phyloP scores from a whole-genome alignment of 768 basidiomycete genomes.

The Suillus brevipes region DNA sequence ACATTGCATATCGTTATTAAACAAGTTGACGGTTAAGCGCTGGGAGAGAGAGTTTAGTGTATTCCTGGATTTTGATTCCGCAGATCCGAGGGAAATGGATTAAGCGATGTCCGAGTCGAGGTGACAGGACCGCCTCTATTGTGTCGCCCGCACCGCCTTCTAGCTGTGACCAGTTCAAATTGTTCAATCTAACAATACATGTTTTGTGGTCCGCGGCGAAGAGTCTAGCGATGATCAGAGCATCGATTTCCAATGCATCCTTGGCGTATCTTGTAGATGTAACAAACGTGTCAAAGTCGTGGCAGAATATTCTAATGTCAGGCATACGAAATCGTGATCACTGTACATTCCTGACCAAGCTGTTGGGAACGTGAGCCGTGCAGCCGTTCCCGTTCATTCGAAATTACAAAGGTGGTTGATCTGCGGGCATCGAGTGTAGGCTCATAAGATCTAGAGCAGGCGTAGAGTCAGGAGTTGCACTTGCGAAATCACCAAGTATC shows the following conservation, averaged over 20 bases:
- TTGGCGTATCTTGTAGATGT: neutral
- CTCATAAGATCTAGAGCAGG: slow-evolving; percentile 44
- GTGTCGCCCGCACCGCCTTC: neutral
- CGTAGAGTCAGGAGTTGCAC: slow-evolving; percentile 45
- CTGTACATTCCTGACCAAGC: no score
- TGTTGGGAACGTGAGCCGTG: slow-evolving; percentile 33
- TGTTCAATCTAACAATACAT: no score
- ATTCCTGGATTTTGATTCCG: neutral
- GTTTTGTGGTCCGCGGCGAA: neutral
- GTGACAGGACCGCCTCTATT: neutral
- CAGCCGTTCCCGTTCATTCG: slow-evolving; percentile 40
- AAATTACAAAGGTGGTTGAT: slow-evolving; percentile 44
- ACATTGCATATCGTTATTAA: no score
- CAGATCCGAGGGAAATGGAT: neutral
- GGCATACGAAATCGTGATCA: neutral
- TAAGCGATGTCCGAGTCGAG: no score
- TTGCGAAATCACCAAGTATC: slow-evolving; percentile 50
- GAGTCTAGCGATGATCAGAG: neutral
- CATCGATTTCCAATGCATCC: neutral
- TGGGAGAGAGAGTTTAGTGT: neutral
- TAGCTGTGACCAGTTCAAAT: neutral
- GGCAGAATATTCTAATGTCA: neutral
- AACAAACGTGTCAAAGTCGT: neutral
- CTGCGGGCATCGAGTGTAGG: slow-evolving; percentile 42
- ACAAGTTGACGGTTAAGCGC: neutral